Conservation (phyloP, 495 filamentous ascomycete species). For the Neurospora tetraspora region DNA sequence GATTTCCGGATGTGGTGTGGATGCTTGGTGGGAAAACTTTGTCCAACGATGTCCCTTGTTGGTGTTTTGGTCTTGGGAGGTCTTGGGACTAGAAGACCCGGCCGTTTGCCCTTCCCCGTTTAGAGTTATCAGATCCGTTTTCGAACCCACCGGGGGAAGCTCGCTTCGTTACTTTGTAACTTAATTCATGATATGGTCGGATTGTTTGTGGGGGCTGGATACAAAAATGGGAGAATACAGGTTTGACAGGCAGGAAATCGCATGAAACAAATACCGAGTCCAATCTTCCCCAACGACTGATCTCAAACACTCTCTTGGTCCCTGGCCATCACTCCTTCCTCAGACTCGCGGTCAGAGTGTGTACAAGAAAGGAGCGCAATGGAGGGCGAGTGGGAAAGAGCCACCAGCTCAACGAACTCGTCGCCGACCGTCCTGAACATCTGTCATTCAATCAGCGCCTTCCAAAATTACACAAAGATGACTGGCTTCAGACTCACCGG, state of each 20-base stretch:
- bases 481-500: background rate
- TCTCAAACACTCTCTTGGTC: background rate
- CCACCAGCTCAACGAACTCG: background rate
- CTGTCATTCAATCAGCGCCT: background rate
- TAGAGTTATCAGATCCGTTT: slow-evolving; percentile 14
- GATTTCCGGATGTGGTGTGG: background rate
- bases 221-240: no score
- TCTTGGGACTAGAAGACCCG: background rate
- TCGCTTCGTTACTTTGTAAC: no score
- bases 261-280: background rate
- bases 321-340: background rate
- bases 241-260: background rate
- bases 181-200: background rate
- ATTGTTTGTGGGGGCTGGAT: background rate
- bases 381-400: background rate
- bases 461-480: background rate
- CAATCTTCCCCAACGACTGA: background rate
- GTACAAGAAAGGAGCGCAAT: background rate
- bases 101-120: background rate
- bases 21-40: background rate
- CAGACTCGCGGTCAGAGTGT: background rate
- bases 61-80: background rate
- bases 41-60: background rate
- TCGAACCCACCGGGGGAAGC: background rate
- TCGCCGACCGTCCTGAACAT: background rate